These are phyloP conservation scores for Sphagnum magellanicum DNA, from an alignment of 228 moss, liverwort and hornwort species.

Conservation along the genomic window DNA sequence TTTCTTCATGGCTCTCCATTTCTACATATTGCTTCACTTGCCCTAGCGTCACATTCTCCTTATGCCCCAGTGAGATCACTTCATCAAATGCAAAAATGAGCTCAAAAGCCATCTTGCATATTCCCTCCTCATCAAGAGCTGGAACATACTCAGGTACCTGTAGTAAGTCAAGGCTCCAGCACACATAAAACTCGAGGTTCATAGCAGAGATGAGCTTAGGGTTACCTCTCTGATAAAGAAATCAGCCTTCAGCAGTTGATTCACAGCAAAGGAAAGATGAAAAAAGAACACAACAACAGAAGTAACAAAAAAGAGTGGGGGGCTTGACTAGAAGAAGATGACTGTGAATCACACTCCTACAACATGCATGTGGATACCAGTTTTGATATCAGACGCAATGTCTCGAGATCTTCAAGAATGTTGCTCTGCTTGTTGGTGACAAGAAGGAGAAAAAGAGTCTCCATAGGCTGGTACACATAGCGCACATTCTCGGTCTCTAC, in stretches of 20 bases:
- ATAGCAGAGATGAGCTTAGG: background rate
- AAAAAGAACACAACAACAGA: no score
- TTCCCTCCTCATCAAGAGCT: conserved; percentile 86
- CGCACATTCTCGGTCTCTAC: conserved; percentile 98
- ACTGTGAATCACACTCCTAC: no score
- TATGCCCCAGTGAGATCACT: conserved; percentile 90
- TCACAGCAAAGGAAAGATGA: no score
- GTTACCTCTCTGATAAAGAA: no score
- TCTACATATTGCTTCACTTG: conserved; percentile 99
- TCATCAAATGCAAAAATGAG: conserved; percentile 96
- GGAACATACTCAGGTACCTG: conserved; percentile 96
- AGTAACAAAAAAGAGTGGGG: no score
- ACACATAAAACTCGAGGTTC: background rate
- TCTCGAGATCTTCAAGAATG: conserved; percentile 97
- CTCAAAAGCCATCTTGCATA: conserved; percentile 91
- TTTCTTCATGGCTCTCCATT: conserved; percentile 99
- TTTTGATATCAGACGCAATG: conserved; percentile 86
- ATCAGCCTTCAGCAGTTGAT: no score
- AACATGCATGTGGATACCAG: conserved; percentile 53
- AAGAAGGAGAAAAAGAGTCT: conserved; percentile 89
- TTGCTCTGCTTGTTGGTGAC: conserved; percentile 99
- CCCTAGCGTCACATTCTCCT: conserved; percentile 89
- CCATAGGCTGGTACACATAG: conserved; percentile 99
- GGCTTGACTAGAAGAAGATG: no score
- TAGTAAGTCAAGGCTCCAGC: conserved; percentile 22